Percentiles rank a stretch among this genome's conserved stretches.
These are phyloP conservation scores for Phytophthora citricola DNA, from an alignment of 352 stramenopile species.

Conservation along the genomic window DNA sequence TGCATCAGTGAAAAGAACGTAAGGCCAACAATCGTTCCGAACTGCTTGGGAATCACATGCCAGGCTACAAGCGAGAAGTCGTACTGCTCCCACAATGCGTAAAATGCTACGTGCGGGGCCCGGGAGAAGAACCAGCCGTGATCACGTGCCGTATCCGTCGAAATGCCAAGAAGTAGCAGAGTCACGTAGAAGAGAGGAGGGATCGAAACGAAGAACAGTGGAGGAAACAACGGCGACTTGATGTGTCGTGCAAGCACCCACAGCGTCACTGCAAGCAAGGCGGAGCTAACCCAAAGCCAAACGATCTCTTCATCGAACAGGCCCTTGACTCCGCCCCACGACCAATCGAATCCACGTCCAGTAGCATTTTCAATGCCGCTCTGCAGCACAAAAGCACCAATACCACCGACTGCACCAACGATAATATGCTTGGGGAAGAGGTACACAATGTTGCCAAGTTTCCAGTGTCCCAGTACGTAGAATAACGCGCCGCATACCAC, in stretches of 20 bases:
- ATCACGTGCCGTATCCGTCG: slow-evolving; percentile 59
- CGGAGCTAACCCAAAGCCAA: slow-evolving; percentile 78
- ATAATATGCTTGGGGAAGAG: slow-evolving; percentile 96
- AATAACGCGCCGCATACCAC: slow-evolving; percentile 92
- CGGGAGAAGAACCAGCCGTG: slow-evolving; percentile 82
- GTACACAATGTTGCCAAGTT: slow-evolving; percentile 93
- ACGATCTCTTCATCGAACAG: slow-evolving; percentile 59
- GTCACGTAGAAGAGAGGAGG: slow-evolving; percentile 77
- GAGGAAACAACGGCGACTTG: slow-evolving; percentile 71
- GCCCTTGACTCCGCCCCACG: slow-evolving; percentile 48
- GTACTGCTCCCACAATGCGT: slow-evolving; percentile 80
- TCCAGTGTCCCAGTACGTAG: slow-evolving; percentile 89
- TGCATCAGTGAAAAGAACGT: slow-evolving; percentile 95
- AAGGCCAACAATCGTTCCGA: slow-evolving; percentile 85
- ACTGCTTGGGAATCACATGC: slow-evolving; percentile 77
- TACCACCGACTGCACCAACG: slow-evolving; percentile 95
- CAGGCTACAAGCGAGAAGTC: slow-evolving; percentile 70
- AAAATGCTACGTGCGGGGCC: slow-evolving; percentile 73
- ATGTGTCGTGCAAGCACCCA: slow-evolving; percentile 64
- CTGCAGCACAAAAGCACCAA: slow-evolving; percentile 88
- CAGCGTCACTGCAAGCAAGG: slow-evolving; percentile 55
- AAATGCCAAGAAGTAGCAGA: slow-evolving; percentile 59
- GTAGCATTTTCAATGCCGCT: slow-evolving; percentile 90
- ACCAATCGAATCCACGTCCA: slow-evolving; percentile 70
- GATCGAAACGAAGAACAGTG: slow-evolving; percentile 85